Percentiles rank a stretch among this genome's conserved stretches.
Conservation (phyloP, 2,329 filamentous ascomycete genomes). For the Eutypa lata region DNA sequence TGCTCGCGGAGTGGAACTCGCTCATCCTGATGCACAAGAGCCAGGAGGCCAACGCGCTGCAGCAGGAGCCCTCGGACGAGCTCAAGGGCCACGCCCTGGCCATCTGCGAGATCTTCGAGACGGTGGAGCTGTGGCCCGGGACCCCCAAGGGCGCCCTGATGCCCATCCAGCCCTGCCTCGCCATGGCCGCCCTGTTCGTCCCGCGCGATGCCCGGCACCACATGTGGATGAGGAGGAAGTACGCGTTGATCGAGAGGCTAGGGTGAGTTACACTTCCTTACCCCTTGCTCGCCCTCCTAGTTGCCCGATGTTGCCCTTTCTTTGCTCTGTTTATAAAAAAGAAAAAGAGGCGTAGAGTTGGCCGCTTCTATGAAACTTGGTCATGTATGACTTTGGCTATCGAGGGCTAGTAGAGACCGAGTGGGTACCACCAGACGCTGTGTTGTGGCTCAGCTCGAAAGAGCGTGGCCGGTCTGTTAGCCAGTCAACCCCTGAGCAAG, state of each 20-base stretch:
- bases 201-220: slow-evolving; percentile 69
- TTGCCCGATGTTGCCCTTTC: slow-evolving; percentile 1
- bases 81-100: slow-evolving; percentile 62
- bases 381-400: too few species aligned
- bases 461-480: too few species aligned
- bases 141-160: slow-evolving; percentile 69
- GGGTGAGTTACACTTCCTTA: slow-evolving; percentile 63
- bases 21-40: slow-evolving; percentile 78
- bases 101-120: slow-evolving; percentile 76
- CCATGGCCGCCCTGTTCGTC: slow-evolving; percentile 75
- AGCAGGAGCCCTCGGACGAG: slow-evolving; percentile 48
- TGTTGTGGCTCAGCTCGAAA: slow-evolving; percentile 2
- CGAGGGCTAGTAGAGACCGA: too few species aligned
- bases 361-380: background rate
- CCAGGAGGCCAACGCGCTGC: slow-evolving; percentile 60
- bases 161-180: slow-evolving; percentile 71
- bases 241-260: slow-evolving; percentile 72
- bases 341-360: too few species aligned
- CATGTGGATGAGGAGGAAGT: slow-evolving; percentile 76
- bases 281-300: background rate
- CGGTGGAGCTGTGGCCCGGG: slow-evolving; percentile 68
- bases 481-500: too few species aligned
- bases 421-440: too few species aligned
- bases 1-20: slow-evolving; percentile 74
- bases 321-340: background rate